phyloP scores from a whole-genome alignment of 768 basidiomycete genomes.

The Cantharellus anzutake region DNA sequence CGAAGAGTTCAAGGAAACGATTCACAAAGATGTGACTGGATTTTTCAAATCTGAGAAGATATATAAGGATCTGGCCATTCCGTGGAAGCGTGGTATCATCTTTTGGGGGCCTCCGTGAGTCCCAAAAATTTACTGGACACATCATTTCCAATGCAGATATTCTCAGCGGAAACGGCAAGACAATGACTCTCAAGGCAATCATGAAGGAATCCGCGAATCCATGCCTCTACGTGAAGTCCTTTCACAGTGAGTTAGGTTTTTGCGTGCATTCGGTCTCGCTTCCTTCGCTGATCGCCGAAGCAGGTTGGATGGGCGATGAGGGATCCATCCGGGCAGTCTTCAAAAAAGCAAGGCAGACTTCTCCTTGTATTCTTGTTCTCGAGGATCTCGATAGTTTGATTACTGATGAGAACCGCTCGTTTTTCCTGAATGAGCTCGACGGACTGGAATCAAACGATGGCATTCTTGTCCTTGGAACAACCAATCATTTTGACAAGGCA shows the following conservation, averaged over 20 bases:
- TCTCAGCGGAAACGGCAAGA: conserved; percentile 56
- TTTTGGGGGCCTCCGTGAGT: conserved; percentile 60
- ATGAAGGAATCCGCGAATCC: conserved; percentile 52
- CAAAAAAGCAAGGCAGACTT: conserved; percentile 41
- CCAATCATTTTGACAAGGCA: conserved; percentile 57
- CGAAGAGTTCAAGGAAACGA: conserved; percentile 39
- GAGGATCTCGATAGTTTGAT: conserved; percentile 65
- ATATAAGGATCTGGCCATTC: conserved; percentile 56
- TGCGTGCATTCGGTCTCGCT: neutral
- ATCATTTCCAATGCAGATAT: neutral
- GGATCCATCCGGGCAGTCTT: conserved; percentile 49
- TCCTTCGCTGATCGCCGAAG: neutral
- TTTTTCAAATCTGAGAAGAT: conserved; percentile 61
- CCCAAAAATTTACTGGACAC: neutral
- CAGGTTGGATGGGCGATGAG: conserved; percentile 33
- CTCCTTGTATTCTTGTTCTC: conserved; percentile 47
- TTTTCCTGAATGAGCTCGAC: conserved; percentile 65
- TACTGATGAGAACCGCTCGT: conserved; percentile 57
- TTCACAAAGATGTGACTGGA: conserved; percentile 58
- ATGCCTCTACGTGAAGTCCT: conserved; percentile 64
- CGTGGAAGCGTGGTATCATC: conserved; percentile 67
- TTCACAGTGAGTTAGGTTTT: conserved; percentile 31
- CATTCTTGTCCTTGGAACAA: conserved; percentile 55
- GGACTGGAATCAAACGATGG: conserved; percentile 27
- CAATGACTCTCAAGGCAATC: conserved; percentile 62